Evolutionary conservation across 2,329 filamentous ascomycete genomes (phyloP).

Genomic region (Fusarium ramigenum): DNA sequence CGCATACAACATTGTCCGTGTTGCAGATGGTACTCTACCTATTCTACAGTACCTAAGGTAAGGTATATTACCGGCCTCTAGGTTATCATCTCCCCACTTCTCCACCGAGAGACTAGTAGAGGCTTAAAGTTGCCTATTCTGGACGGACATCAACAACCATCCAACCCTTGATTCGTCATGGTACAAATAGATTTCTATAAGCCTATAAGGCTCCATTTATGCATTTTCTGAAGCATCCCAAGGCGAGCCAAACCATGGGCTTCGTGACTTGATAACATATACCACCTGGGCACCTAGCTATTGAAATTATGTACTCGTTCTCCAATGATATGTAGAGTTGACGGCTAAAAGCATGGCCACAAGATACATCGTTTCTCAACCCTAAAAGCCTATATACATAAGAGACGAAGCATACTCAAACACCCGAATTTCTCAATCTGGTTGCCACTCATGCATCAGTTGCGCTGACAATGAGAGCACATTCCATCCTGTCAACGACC

Average conservation of each 20-base stretch:
- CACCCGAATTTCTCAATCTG: conserved; percentile 14
- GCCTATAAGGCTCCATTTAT: neutral
- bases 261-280: neutral
- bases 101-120: neutral
- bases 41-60: neutral
- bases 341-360: neutral
- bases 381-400: neutral
- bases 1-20: neutral
- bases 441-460: conserved; percentile 44
- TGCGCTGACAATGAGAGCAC: conserved; percentile 38
- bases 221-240: neutral
- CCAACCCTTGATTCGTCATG: neutral
- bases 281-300: neutral
- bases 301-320: neutral
- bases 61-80: neutral
- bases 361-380: neutral
- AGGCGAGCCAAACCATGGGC: neutral
- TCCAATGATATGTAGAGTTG: neutral
- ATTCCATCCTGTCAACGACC: conserved; percentile 55
- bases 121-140: conserved; percentile 11
- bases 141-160: neutral
- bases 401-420: neutral
- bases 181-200: neutral
- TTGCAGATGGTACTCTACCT: neutral
- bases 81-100: neutral